These are phyloP conservation scores for Macrolepiota albuminosa DNA, from an alignment of 768 basidiomycete genomes.

Conservation along the genomic window DNA sequence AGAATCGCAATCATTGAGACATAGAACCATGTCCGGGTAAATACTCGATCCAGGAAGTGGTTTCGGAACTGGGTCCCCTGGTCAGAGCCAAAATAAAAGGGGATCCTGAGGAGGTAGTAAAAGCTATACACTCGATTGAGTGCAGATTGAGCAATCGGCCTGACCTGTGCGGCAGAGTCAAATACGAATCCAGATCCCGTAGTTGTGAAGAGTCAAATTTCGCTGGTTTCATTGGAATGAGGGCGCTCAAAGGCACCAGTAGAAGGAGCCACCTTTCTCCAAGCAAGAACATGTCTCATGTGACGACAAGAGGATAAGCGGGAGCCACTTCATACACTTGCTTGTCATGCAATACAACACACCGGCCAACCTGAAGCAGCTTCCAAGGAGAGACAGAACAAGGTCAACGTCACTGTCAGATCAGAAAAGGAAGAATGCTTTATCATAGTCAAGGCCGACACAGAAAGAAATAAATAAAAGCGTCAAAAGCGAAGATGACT, in stretches of 20 bases:
- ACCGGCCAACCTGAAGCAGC: slow-evolving; percentile 18
- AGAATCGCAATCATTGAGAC: too few relatives aligned
- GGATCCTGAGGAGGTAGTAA: too few relatives aligned
- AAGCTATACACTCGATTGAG: slow-evolving; percentile 54
- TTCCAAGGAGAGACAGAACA: slow-evolving; percentile 8
- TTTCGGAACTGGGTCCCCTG: too few relatives aligned
- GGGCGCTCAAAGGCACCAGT: slow-evolving; percentile 49
- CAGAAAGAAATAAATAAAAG: background rate
- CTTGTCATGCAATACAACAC: background rate
- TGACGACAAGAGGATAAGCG: slow-evolving; percentile 38
- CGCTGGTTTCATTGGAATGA: slow-evolving; percentile 37
- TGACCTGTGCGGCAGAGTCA: slow-evolving; percentile 51
- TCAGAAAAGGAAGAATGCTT: background rate
- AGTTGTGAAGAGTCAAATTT: slow-evolving; percentile 32
- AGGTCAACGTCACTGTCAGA: background rate
- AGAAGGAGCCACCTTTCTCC: slow-evolving; percentile 41
- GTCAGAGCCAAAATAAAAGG: too few relatives aligned
- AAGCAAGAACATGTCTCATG: slow-evolving; percentile 29
- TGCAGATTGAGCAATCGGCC: slow-evolving; percentile 28
- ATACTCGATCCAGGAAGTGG: too few relatives aligned
- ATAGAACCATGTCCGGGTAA: too few relatives aligned
- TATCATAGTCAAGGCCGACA: background rate
- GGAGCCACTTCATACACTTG: slow-evolving; percentile 10
- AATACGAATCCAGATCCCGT: slow-evolving; percentile 48
- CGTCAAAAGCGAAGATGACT: too few relatives aligned